Evolutionary conservation across 1,139 yeast species (phyloP).

Genomic region (Saccharomyces hybrid): DNA sequence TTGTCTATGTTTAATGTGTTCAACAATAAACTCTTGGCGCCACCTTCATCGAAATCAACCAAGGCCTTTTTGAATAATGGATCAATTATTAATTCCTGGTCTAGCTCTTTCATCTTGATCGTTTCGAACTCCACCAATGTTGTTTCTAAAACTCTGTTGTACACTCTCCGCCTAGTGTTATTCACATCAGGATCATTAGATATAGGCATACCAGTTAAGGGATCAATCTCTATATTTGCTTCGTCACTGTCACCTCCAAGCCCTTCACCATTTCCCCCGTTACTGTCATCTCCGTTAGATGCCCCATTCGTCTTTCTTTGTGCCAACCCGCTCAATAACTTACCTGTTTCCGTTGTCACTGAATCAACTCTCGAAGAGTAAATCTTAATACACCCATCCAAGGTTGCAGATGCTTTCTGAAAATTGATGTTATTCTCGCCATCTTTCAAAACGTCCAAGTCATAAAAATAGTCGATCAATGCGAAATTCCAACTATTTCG

Average conservation of each 20-base stretch:
- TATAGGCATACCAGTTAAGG: constrained; percentile 30
- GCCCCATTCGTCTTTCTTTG: constrained; percentile 18
- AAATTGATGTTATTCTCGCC: constrained; percentile 34
- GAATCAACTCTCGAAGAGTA: constrained; percentile 85
- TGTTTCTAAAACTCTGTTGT: constrained; percentile 41
- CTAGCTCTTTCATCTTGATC: constrained; percentile 61
- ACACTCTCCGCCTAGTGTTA: constrained; percentile 21
- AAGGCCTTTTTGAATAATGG: constrained; percentile 84
- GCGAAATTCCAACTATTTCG: constrained; percentile 76
- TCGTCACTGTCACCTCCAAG: constrained; percentile 34
- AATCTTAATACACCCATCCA: constrained; percentile 82
- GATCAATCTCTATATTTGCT: constrained; percentile 31
- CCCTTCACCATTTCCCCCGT: constrained; percentile 23
- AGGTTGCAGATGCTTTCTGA: constrained; percentile 69
- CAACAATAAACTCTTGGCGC: constrained; percentile 74
- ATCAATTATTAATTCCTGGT: constrained; percentile 73
- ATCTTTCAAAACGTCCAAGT: constrained; percentile 30
- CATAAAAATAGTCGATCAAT: constrained; percentile 69
- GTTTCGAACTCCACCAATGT: constrained; percentile 52
- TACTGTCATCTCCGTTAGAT: constrained; percentile 18
- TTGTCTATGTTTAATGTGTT: constrained; percentile 48
- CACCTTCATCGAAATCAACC: constrained; percentile 93
- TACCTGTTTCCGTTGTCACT: constrained; percentile 86
- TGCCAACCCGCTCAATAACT: constrained; percentile 61
- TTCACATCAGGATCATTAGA: constrained; percentile 33